phyloP scores from a whole-genome alignment of 2,329 filamentous ascomycete genomes.

The Pseudonectria foliicola region DNA sequence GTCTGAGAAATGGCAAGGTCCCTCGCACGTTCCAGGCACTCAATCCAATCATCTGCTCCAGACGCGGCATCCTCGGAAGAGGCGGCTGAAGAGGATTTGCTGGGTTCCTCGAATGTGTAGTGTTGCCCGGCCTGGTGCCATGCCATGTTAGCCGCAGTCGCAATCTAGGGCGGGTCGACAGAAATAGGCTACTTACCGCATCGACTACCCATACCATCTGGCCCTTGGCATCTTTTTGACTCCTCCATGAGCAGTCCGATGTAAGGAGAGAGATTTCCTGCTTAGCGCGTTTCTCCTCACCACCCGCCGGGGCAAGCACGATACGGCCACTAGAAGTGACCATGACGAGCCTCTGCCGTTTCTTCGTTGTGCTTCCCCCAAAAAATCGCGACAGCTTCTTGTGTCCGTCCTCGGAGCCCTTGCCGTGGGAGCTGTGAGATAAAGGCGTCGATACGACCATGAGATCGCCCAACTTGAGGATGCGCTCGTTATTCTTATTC shows the following conservation, averaged over 20 bases:
- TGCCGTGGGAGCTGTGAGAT: slow-evolving; percentile 65
- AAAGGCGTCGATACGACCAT: slow-evolving; percentile 75
- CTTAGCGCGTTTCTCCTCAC: slow-evolving; percentile 93
- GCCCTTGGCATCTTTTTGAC: slow-evolving; percentile 77
- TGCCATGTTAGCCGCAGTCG: slow-evolving; percentile 1
- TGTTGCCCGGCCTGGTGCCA: slow-evolving; percentile 73
- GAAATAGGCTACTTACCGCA: slow-evolving; percentile 59
- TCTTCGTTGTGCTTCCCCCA: slow-evolving; percentile 83
- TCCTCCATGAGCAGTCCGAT: slow-evolving; percentile 70
- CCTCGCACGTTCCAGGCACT: slow-evolving; percentile 76
- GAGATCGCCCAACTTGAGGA: slow-evolving; percentile 87
- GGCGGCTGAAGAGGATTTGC: slow-evolving; percentile 44
- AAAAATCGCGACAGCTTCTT: slow-evolving; percentile 94
- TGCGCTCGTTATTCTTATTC: slow-evolving; percentile 84
- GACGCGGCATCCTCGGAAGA: slow-evolving; percentile 53
- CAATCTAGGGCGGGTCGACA: neutral
- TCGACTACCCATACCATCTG: slow-evolving; percentile 85
- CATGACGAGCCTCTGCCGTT: slow-evolving; percentile 87
- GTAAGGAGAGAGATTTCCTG: slow-evolving; percentile 79
- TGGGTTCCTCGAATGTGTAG: slow-evolving; percentile 90
- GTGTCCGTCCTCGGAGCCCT: slow-evolving; percentile 64
- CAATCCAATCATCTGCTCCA: slow-evolving; percentile 85
- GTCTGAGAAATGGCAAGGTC: slow-evolving; percentile 76
- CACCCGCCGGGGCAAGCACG: slow-evolving; percentile 81
- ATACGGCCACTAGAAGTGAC: slow-evolving; percentile 87